A percentile compares a stretch with the other conserved stretches of the same genome.
These are phyloP conservation scores for Protomyces pachydermus DNA, from an alignment of 1,139 yeast genomes.

Conservation along the genomic window DNA sequence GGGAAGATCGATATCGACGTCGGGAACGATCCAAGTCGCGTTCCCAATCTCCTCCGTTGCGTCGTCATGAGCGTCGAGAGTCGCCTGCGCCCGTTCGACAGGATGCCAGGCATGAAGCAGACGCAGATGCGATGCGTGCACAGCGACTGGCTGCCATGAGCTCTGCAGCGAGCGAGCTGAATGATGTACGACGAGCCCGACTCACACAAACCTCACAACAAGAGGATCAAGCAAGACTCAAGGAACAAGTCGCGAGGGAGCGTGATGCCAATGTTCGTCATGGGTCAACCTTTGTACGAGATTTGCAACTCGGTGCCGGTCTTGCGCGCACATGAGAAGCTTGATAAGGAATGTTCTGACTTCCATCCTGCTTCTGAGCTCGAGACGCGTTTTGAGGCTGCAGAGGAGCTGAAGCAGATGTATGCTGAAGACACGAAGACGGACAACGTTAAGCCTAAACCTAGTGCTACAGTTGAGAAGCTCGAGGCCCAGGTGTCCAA, in stretches of 20 bases:
- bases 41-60: neutral
- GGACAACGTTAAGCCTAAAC: constrained; percentile 56
- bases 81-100: neutral
- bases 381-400: constrained; percentile 55
- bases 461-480: constrained; percentile 59
- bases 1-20: neutral
- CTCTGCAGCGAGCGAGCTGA: constrained; percentile 18
- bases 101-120: neutral
- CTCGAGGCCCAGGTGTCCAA: constrained; percentile 66
- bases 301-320: constrained; percentile 13
- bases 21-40: neutral
- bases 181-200: constrained; percentile 2
- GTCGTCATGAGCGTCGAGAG: neutral
- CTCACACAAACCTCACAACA: constrained; percentile 4
- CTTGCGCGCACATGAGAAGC: constrained; percentile 31
- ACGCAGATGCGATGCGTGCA: constrained; percentile 1
- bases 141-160: constrained; percentile 23
- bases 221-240: neutral
- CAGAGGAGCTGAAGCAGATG: constrained; percentile 51
- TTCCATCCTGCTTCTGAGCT: constrained; percentile 53
- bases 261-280: constrained; percentile 2
- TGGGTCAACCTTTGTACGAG: constrained; percentile 2
- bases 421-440: constrained; percentile 57
- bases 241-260: neutral
- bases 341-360: constrained; percentile 53